phyloP scores from a whole-genome alignment of 352 stramenopile genomes.

The Ophiocytium majus region DNA sequence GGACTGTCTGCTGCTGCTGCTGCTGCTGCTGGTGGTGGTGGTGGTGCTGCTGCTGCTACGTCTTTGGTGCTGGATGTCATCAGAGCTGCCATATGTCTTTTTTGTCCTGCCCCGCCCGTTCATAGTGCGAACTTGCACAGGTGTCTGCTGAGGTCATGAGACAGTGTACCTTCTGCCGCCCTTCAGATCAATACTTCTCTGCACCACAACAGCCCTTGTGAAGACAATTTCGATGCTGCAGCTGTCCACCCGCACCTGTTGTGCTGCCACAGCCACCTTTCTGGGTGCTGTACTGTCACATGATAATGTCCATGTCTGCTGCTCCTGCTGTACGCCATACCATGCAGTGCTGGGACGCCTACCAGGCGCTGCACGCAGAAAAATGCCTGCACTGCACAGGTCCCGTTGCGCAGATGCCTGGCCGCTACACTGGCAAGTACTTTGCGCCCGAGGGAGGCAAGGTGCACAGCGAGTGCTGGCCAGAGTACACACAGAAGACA shows the following conservation, averaged over 20 bases:
- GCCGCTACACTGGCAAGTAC: constrained; percentile 43
- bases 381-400: constrained; percentile 50
- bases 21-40: background rate
- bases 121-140: too few species aligned
- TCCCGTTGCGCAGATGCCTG: constrained; percentile 46
- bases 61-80: constrained; percentile 14
- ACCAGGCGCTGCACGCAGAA: constrained; percentile 33
- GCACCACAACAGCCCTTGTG: too few species aligned
- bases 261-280: background rate
- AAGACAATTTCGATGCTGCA: too few species aligned
- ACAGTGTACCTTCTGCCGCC: too few species aligned
- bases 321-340: background rate
- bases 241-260: background rate
- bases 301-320: background rate
- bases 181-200: too few species aligned
- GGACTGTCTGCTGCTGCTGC: background rate
- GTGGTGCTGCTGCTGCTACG: background rate
- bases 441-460: constrained; percentile 30
- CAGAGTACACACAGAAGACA: constrained; percentile 25
- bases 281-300: background rate
- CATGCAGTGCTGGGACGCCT: constrained; percentile 51
- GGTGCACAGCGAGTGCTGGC: constrained; percentile 53
- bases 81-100: background rate
- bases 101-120: background rate
- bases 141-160: too few species aligned